Conservation (phyloP, 2,329 filamentous ascomycete species). For the Eutypella sp. region DNA sequence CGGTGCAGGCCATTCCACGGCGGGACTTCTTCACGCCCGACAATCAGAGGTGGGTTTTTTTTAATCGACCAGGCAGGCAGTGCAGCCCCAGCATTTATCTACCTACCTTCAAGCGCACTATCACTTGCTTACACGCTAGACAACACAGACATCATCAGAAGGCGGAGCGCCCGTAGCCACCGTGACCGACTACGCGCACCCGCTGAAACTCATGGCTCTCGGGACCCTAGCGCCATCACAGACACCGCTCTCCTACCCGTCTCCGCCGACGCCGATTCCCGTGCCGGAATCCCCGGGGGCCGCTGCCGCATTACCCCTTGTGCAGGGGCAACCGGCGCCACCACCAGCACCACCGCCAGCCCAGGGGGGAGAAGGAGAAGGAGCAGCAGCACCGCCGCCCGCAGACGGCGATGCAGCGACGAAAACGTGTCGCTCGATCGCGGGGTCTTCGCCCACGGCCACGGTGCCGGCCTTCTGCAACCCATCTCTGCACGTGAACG, state of each 20-base stretch:
- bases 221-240: slow-evolving; percentile 13
- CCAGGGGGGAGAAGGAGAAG: no score
- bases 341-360: background rate
- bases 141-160: slow-evolving; percentile 3
- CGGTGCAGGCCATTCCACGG: background rate
- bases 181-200: slow-evolving; percentile 23
- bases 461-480: slow-evolving; percentile 27
- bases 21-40: background rate
- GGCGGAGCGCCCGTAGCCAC: slow-evolving; percentile 13
- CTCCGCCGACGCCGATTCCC: slow-evolving; percentile 19
- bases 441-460: slow-evolving; percentile 17
- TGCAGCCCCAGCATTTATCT: background rate
- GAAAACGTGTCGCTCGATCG: slow-evolving; percentile 19
- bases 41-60: background rate
- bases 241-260: slow-evolving; percentile 20
- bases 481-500: slow-evolving; percentile 22
- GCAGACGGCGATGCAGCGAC: background rate
- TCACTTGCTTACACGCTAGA: slow-evolving; percentile 5
- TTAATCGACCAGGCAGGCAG: no score
- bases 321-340: background rate
- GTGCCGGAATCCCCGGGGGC: slow-evolving; percentile 11
- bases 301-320: slow-evolving; percentile 23
- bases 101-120: background rate
- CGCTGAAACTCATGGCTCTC: slow-evolving; percentile 20
- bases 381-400: background rate